phyloP scores from a whole-genome alignment of 495 filamentous ascomycete species.

The Hypoxylon lenormandii region DNA sequence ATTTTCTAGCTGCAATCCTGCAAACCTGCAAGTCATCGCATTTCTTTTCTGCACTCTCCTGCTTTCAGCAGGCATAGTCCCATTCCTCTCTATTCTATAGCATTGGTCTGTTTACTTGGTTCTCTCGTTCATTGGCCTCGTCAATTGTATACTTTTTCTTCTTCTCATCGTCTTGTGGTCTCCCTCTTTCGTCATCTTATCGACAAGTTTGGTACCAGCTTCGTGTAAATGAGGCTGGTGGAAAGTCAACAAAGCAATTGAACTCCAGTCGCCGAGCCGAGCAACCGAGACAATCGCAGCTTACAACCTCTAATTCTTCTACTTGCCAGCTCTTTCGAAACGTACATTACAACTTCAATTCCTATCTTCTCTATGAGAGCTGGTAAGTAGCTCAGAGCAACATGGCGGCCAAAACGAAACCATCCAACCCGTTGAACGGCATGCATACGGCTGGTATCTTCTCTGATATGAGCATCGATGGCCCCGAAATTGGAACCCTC shows the following conservation, averaged over 20 bases:
- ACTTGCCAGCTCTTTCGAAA: slow-evolving; percentile 5
- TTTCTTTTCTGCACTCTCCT: slow-evolving; percentile 39
- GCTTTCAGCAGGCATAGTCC: slow-evolving; percentile 36
- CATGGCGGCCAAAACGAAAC: slow-evolving; percentile 63
- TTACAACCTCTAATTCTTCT: slow-evolving; percentile 8
- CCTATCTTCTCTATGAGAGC: slow-evolving; percentile 15
- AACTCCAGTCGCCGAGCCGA: slow-evolving; percentile 15
- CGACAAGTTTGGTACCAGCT: background rate
- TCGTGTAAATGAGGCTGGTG: slow-evolving; percentile 29
- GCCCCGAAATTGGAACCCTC: slow-evolving; percentile 91
- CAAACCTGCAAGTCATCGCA: slow-evolving; percentile 41
- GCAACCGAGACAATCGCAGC: slow-evolving; percentile 19
- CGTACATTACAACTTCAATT: slow-evolving; percentile 2
- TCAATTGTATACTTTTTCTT: slow-evolving; percentile 20
- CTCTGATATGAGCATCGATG: slow-evolving; percentile 94
- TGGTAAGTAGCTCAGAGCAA: slow-evolving; percentile 19
- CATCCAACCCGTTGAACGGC: slow-evolving; percentile 54
- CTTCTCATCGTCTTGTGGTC: slow-evolving; percentile 17
- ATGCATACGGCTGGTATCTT: slow-evolving; percentile 93
- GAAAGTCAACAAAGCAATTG: slow-evolving; percentile 40
- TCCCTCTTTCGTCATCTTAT: background rate
- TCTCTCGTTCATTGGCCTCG: slow-evolving; percentile 42
- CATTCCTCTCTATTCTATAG: slow-evolving; percentile 35
- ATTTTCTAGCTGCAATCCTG: slow-evolving; percentile 27
- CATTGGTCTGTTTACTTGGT: slow-evolving; percentile 34